A percentile compares a stretch with the other conserved stretches of the same genome.
Evolutionary conservation across 78 protist genomes (phyloP).

Genomic region (Bodo saltans): DNA sequence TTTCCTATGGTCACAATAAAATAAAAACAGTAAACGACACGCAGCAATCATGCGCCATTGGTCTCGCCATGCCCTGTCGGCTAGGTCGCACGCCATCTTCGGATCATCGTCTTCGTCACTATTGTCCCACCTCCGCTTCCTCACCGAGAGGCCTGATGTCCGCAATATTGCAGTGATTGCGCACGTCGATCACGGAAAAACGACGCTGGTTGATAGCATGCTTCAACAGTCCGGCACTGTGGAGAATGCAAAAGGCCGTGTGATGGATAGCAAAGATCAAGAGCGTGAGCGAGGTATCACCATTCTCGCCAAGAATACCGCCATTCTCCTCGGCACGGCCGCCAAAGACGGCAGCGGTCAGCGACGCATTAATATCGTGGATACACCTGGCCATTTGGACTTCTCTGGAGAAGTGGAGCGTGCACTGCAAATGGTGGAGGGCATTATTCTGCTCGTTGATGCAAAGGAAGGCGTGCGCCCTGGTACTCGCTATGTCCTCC

Average conservation of each 20-base stretch:
- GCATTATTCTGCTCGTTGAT: constrained; percentile 81
- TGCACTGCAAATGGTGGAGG: constrained; percentile 70
- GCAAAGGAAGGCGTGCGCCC: constrained; percentile 89
- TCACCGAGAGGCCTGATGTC: background rate
- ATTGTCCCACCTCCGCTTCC: background rate
- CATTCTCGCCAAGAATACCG: constrained; percentile 73
- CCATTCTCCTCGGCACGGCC: constrained; percentile 51
- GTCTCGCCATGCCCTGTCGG: no score
- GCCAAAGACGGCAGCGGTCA: constrained; percentile 99
- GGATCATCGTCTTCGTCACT: no score
- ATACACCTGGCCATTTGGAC: constrained; percentile 90
- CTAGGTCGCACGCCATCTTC: no score
- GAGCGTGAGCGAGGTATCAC: constrained; percentile 88
- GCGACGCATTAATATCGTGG: constrained; percentile 67
- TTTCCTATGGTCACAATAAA: no score
- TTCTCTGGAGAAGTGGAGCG: constrained; percentile 90
- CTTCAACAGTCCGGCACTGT: constrained; percentile 21
- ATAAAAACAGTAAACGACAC: no score
- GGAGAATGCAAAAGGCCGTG: background rate
- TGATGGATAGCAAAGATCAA: constrained; percentile 54
- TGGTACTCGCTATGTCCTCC: constrained; percentile 82
- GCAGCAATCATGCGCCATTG: no score
- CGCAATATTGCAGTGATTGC: constrained; percentile 42
- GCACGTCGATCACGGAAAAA: constrained; percentile 51
- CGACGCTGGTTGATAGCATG: constrained; percentile 42